Evolutionary conservation across 2,329 filamentous ascomycete species (phyloP).

Genomic region (Phyllosticta capitalensis): DNA sequence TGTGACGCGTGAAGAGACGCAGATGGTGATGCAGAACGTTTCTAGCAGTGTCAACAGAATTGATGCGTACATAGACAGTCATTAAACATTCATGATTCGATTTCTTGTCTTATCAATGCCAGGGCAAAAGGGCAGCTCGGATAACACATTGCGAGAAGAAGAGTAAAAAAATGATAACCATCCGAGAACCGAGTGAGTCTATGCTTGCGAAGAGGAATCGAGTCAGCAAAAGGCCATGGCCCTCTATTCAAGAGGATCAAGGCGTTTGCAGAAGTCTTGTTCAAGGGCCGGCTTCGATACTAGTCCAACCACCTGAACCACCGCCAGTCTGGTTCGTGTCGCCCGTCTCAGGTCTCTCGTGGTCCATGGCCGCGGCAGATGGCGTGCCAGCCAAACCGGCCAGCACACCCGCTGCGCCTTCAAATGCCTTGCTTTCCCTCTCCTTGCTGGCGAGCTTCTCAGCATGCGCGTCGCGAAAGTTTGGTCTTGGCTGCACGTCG

Average conservation of each 20-base stretch:
- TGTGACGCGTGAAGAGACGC: too few species aligned
- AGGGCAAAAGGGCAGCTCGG: too few species aligned
- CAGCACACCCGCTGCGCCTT: neutral
- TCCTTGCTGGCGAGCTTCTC: neutral
- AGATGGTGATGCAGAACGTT: too few species aligned
- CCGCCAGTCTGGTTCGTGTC: neutral
- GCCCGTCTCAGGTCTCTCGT: neutral
- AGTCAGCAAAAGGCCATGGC: neutral
- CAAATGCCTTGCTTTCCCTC: constrained; percentile 2
- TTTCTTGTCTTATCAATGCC: too few species aligned
- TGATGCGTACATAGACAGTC: too few species aligned
- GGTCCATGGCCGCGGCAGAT: neutral
- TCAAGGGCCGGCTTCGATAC: neutral
- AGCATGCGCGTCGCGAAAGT: neutral
- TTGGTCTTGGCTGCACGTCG: constrained; percentile 3
- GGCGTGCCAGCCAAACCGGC: constrained; percentile 1
- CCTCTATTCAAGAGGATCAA: neutral
- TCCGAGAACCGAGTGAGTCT: too few species aligned
- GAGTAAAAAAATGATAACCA: too few species aligned
- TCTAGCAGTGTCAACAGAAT: too few species aligned
- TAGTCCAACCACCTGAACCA: neutral
- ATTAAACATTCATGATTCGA: too few species aligned
- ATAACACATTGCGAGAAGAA: too few species aligned
- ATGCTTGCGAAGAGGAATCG: neutral
- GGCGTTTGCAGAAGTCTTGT: neutral